Conservation (phyloP, 2,329 filamentous ascomycete genomes). For the Phyllosticta paracitricarpa region DNA sequence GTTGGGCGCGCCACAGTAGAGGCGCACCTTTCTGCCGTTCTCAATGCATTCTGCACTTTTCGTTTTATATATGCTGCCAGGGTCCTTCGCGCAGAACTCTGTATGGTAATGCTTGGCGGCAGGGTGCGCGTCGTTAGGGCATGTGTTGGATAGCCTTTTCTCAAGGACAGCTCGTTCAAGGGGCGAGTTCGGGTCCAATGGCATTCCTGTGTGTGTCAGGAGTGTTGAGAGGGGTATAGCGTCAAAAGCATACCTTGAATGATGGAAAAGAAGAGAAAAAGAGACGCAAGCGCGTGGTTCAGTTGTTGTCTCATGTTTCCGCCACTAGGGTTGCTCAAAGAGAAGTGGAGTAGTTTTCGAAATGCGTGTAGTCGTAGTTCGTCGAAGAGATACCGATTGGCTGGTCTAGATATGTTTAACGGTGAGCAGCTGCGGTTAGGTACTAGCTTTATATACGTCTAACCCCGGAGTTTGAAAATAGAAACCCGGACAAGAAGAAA, state of each 20-base stretch:
- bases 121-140: background rate
- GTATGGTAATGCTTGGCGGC: background rate
- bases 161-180: background rate
- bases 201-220: background rate
- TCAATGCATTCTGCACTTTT: background rate
- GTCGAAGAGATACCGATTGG: no score
- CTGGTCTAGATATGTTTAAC: no score
- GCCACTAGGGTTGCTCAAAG: background rate
- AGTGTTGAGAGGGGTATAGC: background rate
- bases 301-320: background rate
- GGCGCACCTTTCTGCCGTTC: background rate
- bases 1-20: background rate
- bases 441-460: no score
- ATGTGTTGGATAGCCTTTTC: background rate
- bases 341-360: no score
- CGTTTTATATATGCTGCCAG: background rate
- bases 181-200: background rate
- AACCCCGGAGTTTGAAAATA: no score
- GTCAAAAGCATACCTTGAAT: background rate
- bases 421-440: no score
- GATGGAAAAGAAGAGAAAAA: background rate
- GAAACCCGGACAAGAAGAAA: no score
- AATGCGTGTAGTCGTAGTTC: no score
- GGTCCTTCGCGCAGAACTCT: background rate
- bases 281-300: background rate